Base-by-base conservation (phyloP, 2,329 filamentous ascomycete genomes). In the Metarhizium robertsii region DNA sequence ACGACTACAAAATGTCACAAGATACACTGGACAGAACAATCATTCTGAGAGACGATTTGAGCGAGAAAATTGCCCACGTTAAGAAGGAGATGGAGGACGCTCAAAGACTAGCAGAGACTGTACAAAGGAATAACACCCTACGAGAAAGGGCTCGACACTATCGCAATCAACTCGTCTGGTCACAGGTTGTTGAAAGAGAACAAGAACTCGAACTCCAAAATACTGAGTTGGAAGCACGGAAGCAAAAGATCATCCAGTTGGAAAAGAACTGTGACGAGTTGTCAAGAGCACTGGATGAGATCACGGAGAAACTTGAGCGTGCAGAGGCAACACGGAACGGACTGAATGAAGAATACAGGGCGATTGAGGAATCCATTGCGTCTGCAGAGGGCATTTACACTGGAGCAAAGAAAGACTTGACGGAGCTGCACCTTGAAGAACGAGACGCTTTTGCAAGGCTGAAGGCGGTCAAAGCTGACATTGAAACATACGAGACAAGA, bases 1-100 rank as follows among this genome's bases (percentile, higher is more conserved):
- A 90, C 59, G 94, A 99, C 66, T 99, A 99, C 69, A 83, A 85
- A 57, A 76, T 96, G 56, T 84, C 96, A 14, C 84, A 87, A 58
- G 87, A 95, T 61, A 86, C 83, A 3, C 77, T 94, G 20, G 88
- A 96, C 60, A 81, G 81, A 38, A 89, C 70, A 2, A 55, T 71
- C 2, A 55, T 67, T n/a, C 61, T 73, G 29, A 66, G 69, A 46
- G 69, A 73, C 0, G 70, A 73, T 50, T 64, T 73, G 1, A 58
- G 65, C 1, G 63, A 65, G 49, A 71, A 67, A 54, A 66, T 72
- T 43, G 64, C 59, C 2, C 49, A 60, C n/a, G 64, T 70, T 30
- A 73, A 69, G 53, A 72, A 73, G 53, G 69, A 72, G 50, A 71
- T 73, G 70, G 69, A 88, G 30, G 79, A 81, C 50, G 85, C 90